Conservation (phyloP, 2,329 filamentous ascomycete genomes). For the Laburnicola sp. region DNA sequence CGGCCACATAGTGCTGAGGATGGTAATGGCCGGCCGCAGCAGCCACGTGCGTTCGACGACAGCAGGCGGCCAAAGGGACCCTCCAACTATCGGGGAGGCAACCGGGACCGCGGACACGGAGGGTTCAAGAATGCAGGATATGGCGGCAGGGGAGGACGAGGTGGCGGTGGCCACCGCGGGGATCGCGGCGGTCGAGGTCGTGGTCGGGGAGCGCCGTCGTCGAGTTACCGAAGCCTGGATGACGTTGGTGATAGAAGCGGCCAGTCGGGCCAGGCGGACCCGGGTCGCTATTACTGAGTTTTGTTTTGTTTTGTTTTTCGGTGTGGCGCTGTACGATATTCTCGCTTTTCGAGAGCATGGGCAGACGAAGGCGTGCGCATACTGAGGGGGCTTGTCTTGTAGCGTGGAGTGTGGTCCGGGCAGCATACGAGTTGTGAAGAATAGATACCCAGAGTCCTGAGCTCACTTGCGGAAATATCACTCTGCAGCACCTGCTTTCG, state of each 20-base stretch:
- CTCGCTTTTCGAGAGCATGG: too few species aligned
- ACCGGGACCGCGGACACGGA: conserved; percentile 38
- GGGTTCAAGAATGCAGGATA: conserved; percentile 35
- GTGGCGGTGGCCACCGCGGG: conserved; percentile 49
- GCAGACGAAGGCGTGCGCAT: too few species aligned
- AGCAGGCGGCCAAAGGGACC: conserved; percentile 27
- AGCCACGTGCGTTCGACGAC: conserved; percentile 28
- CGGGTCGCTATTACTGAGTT: conserved; percentile 39
- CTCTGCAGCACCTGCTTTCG: too few species aligned
- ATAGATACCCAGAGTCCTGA: background rate
- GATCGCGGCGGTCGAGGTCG: conserved; percentile 44
- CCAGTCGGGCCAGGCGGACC: conserved; percentile 36
- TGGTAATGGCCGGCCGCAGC: conserved; percentile 50
- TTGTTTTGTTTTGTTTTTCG: background rate
- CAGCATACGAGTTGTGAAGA: too few species aligned
- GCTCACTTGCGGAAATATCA: too few species aligned
- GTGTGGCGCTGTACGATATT: background rate
- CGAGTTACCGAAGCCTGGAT: conserved; percentile 50
- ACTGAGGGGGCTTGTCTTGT: too few species aligned
- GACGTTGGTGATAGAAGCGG: conserved; percentile 41
- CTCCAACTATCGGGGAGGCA: conserved; percentile 37
- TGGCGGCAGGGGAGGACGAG: conserved; percentile 39
- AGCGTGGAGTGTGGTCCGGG: too few species aligned
- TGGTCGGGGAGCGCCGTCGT: conserved; percentile 38
- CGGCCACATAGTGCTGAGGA: conserved; percentile 44